These are phyloP conservation scores for Acanthamoeba culbertsoni DNA, from an alignment of 208 protist species.

Conservation along the genomic window DNA sequence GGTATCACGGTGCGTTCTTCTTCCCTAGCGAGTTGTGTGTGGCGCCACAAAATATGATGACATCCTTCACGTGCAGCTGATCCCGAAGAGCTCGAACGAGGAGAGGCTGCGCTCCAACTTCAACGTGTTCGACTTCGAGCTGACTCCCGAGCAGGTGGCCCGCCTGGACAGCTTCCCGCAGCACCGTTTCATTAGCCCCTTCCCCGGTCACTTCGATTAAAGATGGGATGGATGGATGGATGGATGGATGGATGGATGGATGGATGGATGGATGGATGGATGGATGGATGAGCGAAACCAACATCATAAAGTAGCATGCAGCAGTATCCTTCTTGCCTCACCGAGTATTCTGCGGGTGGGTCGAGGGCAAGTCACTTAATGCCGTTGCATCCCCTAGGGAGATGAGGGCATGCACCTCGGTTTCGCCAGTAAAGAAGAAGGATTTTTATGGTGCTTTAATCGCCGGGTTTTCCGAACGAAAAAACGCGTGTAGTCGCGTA, in stretches of 20 bases:
- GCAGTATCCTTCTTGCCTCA: no score
- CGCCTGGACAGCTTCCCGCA: constrained; percentile 68
- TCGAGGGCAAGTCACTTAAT: no score
- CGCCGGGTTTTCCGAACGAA: no score
- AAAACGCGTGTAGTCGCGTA: not conserved
- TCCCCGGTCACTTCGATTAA: constrained; percentile 21
- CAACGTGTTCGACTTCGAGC: constrained; percentile 87
- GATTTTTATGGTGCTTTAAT: no score
- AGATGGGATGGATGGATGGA: not conserved
- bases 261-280: not conserved
- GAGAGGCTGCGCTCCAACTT: constrained; percentile 90
- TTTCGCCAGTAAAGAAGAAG: no score
- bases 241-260: not conserved
- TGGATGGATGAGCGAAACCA: no score
- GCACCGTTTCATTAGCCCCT: not conserved
- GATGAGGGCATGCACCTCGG: no score
- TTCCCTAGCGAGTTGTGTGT: not conserved
- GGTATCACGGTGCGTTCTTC: not conserved
- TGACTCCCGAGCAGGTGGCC: constrained; percentile 84
- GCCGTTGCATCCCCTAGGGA: no score
- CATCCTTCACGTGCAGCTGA: constrained; percentile 42
- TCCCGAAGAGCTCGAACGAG: constrained; percentile 88
- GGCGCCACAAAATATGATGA: not conserved
- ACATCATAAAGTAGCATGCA: no score
- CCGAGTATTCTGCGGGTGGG: no score